Conservation (phyloP, 805 yeast genomes). For the Candida gorgasii region DNA sequence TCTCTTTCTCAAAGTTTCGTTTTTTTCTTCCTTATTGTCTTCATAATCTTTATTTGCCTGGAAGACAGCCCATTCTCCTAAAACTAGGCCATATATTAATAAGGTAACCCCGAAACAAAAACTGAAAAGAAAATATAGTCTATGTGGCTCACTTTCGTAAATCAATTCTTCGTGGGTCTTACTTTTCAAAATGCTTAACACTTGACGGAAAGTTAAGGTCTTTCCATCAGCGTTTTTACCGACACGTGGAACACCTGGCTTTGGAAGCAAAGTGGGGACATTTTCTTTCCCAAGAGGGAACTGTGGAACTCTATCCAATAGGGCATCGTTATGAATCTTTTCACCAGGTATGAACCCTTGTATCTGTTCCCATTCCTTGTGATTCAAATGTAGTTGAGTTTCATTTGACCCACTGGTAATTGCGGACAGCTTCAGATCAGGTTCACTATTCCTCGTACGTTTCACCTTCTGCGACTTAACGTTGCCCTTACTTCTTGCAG, state of each 20-base stretch:
- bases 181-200: slow-evolving; percentile 55
- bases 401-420: no score
- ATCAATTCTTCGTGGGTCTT: slow-evolving; percentile 68
- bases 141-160: slow-evolving; percentile 83
- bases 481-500: background rate
- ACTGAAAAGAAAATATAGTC: slow-evolving; percentile 69
- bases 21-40: slow-evolving; percentile 51
- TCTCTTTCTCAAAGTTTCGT: slow-evolving; percentile 42
- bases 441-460: no score
- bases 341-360: slow-evolving; percentile 61
- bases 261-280: slow-evolving; percentile 67
- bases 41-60: slow-evolving; percentile 52
- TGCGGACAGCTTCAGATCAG: no score
- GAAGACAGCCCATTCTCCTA: slow-evolving; percentile 56
- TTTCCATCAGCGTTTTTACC: slow-evolving; percentile 32
- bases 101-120: slow-evolving; percentile 69
- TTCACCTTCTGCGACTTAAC: no score
- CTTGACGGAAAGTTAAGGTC: slow-evolving; percentile 55
- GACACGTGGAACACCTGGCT: slow-evolving; percentile 77
- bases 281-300: slow-evolving; percentile 66
- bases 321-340: slow-evolving; percentile 40
- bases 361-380: slow-evolving; percentile 45
- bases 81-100: slow-evolving; percentile 65
- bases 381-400: slow-evolving; percentile 1
- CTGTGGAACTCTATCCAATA: slow-evolving; percentile 61